Percentiles rank a stretch among this genome's conserved stretches.
These are phyloP conservation scores for Vitis labrusca DNA, from an alignment of 164 flowering plant genomes.

Conservation along the genomic window DNA sequence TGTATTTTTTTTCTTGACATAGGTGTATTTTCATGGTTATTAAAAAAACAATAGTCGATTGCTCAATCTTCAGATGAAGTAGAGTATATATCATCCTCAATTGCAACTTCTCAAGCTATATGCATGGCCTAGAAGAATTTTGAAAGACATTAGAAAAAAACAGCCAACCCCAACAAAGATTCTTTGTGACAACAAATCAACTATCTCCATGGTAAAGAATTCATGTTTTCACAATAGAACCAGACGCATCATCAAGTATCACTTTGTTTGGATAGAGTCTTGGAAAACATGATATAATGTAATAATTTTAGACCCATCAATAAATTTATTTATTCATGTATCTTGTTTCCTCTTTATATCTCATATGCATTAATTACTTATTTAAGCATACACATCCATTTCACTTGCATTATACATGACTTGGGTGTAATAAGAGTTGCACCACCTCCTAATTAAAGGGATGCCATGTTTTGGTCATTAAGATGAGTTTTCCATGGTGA, in stretches of 20 bases:
- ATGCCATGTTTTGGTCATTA: no score
- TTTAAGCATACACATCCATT: no score
- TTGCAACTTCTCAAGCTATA: conserved; percentile 4
- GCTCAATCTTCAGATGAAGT: conserved; percentile 4
- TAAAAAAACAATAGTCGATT: conserved; percentile 8
- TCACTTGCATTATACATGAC: no score
- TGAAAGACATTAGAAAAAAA: conserved; percentile 3
- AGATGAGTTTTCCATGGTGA: no score
- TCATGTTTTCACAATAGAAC: conserved; percentile 7
- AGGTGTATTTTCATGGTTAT: conserved; percentile 11
- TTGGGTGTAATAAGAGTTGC: no score
- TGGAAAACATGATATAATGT: no score
- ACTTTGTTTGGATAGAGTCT: neutral
- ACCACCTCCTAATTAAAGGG: no score
- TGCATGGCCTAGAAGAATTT: conserved; percentile 9
- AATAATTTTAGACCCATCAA: no score
- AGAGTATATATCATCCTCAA: conserved; percentile 9
- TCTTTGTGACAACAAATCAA: conserved; percentile 16
- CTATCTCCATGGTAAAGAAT: conserved; percentile 12
- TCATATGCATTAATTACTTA: no score
- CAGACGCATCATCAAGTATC: conserved; percentile 9
- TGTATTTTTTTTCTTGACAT: neutral
- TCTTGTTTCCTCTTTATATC: no score
- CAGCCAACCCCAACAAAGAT: neutral
- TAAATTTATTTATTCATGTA: no score